These are phyloP conservation scores for Glycyrrhiza uralensis DNA, from an alignment of 306 rosid genomes.

Conservation along the genomic window DNA sequence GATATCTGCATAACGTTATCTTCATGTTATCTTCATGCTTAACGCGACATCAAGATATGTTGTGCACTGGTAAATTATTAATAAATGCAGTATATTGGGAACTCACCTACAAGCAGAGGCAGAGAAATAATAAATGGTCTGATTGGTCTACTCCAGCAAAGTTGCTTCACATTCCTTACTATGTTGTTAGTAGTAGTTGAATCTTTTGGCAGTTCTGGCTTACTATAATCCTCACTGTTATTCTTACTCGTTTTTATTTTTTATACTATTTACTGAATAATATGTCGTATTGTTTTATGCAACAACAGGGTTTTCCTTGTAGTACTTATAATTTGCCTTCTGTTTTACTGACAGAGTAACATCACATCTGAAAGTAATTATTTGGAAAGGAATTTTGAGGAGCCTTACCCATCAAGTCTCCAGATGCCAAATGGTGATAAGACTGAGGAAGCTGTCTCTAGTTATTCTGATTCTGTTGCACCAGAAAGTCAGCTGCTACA, in stretches of 20 bases:
- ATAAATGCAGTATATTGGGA: slow-evolving; percentile 12
- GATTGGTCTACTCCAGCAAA: slow-evolving; percentile 6
- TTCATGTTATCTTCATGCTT: slow-evolving; percentile 5
- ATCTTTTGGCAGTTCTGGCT: slow-evolving; percentile 7
- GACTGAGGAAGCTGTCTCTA: slow-evolving; percentile 26
- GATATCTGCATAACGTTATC: background rate
- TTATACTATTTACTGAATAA: background rate
- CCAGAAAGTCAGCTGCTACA: slow-evolving; percentile 11
- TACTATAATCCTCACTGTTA: background rate
- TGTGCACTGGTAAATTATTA: background rate
- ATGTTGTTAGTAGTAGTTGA: background rate
- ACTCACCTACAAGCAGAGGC: background rate
- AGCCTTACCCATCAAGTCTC: background rate
- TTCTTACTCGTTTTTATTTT: background rate
- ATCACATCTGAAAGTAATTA: slow-evolving; percentile 16
- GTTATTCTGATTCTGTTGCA: slow-evolving; percentile 31
- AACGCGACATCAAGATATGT: background rate
- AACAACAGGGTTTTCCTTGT: background rate
- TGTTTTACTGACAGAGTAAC: slow-evolving; percentile 19
- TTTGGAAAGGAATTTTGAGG: background rate
- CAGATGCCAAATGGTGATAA: slow-evolving; percentile 18
- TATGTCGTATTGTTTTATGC: background rate
- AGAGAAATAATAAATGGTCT: slow-evolving; percentile 1
- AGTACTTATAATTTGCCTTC: background rate
- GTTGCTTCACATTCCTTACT: background rate